Base-by-base conservation (phyloP, 2,329 filamentous ascomycete genomes). In the Fusarium torreyae region DNA sequence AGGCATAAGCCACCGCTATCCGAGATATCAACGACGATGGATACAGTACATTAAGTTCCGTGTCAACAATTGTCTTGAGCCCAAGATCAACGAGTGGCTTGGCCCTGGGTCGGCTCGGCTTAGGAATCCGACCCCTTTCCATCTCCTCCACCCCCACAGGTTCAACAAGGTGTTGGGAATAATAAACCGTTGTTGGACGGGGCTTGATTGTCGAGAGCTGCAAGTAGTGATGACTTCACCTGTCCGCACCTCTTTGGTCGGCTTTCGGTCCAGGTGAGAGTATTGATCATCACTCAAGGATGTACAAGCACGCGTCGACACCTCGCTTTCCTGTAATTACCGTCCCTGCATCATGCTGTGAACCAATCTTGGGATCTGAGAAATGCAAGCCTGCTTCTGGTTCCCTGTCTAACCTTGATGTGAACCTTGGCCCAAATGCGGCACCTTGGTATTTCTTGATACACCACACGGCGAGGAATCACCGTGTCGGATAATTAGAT, bases 201-300 rank as follows among this genome's bases (percentile, higher is more conserved):
- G 44, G 28, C 20, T 48, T 28, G 33, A 43, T 40, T 39, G 31
- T 40, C 38, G 5, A 40, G 34, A 63, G 50, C 38, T 39, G n/a
- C 22, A 43, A n/a, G 15, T 28, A 7, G 11, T 53, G 46, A 53
- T 49, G 28, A 20, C 48, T 64, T 51, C 52, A 57, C 57, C 31
- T 57, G 17, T 28, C 31, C 31, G 24, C 34, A 38, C 17, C 13
- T 43, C 17, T 24, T 26, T 45, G 22, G 24, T 44, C 39, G 52
- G 45, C 20, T 68, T 59, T 70, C 69, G 58, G 69, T 31, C 43
- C 51, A 58, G 31, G 28, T 26, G 33, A 48, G n/a, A 43, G 10
- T 38, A 18, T 44, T 45, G 9, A n/a, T 31, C n/a, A 18, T 50
- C 33, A 31, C 31, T 24, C 11, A 34, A 48, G 11, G 22, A 36